phyloP scores from a whole-genome alignment of 2,329 filamentous ascomycete species.

The Aspergillus pseudotamarii region DNA sequence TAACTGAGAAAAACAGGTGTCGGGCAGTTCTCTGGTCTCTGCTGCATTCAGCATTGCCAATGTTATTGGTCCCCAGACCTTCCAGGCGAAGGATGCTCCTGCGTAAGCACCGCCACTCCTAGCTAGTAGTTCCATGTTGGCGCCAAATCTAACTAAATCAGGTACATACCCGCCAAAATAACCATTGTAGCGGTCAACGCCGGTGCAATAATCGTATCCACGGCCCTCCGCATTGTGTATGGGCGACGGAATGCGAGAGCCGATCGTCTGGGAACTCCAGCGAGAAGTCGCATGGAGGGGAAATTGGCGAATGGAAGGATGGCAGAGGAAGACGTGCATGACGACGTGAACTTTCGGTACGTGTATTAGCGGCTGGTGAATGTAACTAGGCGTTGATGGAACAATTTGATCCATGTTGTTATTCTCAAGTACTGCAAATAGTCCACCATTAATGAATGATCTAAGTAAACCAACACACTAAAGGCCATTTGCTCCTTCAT shows the following conservation, averaged over 20 bases:
- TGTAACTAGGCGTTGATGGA: neutral
- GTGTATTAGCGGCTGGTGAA: conserved; percentile 27
- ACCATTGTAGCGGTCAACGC: conserved; percentile 41
- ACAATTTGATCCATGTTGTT: neutral
- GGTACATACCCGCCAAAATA: conserved; percentile 39
- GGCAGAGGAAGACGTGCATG: conserved; percentile 22
- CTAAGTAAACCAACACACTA: too few species aligned
- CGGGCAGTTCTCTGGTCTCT: conserved; percentile 47
- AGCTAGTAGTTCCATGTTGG: neutral
- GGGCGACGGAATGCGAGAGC: conserved; percentile 29
- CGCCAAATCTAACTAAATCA: conserved; percentile 17
- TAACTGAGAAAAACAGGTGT: conserved; percentile 39
- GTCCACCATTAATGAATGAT: too few species aligned
- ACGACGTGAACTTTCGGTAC: conserved; percentile 31
- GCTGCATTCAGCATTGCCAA: conserved; percentile 45
- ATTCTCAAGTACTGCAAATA: too few species aligned
- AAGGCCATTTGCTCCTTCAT: neutral
- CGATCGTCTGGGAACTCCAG: conserved; percentile 23
- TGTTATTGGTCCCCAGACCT: conserved; percentile 45
- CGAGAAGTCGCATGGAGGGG: conserved; percentile 24
- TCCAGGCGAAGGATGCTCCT: conserved; percentile 47
- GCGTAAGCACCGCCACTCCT: conserved; percentile 25
- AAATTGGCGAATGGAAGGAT: conserved; percentile 18
- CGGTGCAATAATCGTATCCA: conserved; percentile 30
- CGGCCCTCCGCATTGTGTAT: conserved; percentile 28